Percentiles rank a stretch among this genome's conserved stretches.
Conservation (phyloP, 768 basidiomycete species). For the Calocybe cyanea region DNA sequence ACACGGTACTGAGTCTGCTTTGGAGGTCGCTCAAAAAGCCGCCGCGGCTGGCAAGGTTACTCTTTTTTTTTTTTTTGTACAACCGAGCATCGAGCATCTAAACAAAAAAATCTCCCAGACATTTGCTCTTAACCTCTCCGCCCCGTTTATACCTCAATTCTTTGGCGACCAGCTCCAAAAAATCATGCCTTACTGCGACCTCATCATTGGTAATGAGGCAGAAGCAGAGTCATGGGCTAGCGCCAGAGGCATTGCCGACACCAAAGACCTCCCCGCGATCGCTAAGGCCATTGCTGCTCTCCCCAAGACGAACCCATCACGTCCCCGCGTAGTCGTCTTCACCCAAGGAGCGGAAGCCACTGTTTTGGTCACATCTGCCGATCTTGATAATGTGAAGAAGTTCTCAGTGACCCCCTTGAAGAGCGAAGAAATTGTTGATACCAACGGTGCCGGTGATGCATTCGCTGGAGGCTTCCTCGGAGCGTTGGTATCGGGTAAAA, state of each 20-base stretch:
- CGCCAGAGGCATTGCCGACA: slow-evolving; percentile 63
- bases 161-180: slow-evolving; percentile 79
- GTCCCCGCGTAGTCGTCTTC: slow-evolving; percentile 81
- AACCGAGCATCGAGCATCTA: background rate
- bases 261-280: slow-evolving; percentile 62
- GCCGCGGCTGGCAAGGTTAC: slow-evolving; percentile 71
- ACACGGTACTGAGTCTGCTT: slow-evolving; percentile 72
- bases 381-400: slow-evolving; percentile 50
- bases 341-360: slow-evolving; percentile 87
- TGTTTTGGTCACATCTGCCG: slow-evolving; percentile 61
- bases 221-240: slow-evolving; percentile 88
- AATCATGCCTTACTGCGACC: slow-evolving; percentile 80
- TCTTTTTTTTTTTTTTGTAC: background rate
- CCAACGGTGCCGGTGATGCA: slow-evolving; percentile 97
- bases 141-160: slow-evolving; percentile 96
- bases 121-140: slow-evolving; percentile 91
- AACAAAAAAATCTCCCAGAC: slow-evolving; percentile 41
- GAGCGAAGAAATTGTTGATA: slow-evolving; percentile 80
- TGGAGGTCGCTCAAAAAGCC: slow-evolving; percentile 76
- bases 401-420: slow-evolving; percentile 56
- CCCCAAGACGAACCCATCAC: slow-evolving; percentile 71
- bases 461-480: slow-evolving; percentile 97
- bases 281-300: slow-evolving; percentile 73
- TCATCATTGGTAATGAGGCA: slow-evolving; percentile 94
- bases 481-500: slow-evolving; percentile 76